Conservation (phyloP, 2,329 filamentous ascomycete species). For the Phaeosphaeria sp. region DNA sequence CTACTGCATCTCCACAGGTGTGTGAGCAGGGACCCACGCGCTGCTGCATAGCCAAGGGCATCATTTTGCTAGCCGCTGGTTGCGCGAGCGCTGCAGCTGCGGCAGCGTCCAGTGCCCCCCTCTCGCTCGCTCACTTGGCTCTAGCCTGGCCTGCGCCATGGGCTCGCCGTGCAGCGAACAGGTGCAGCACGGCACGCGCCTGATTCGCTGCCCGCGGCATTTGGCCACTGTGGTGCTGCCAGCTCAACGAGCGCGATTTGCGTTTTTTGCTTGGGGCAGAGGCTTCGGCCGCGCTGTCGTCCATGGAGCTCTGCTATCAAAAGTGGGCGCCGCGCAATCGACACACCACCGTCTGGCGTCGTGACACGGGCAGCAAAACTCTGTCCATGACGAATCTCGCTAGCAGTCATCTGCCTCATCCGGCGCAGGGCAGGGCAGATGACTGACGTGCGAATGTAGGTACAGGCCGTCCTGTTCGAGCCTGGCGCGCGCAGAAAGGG, state of each 20-base stretch:
- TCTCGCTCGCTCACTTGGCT: conserved; percentile 21
- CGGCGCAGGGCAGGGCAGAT: conserved; percentile 41
- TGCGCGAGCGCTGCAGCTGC: conserved; percentile 12
- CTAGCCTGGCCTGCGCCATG: conserved; percentile 18
- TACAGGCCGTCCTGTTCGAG: conserved; percentile 35
- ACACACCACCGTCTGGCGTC: conserved; percentile 18
- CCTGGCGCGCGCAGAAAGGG: conserved; percentile 21
- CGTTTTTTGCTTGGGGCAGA: conserved; percentile 11
- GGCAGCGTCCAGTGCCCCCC: conserved; percentile 8
- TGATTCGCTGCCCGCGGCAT: conserved; percentile 23
- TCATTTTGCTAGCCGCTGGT: conserved; percentile 27
- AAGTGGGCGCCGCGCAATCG: not conserved
- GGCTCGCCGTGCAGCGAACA: conserved; percentile 22
- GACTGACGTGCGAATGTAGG: conserved; percentile 40
- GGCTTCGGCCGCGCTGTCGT: conserved; percentile 9
- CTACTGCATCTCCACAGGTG: conserved; percentile 26
- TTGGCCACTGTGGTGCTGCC: conserved; percentile 28
- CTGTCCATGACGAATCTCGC: conserved; percentile 32
- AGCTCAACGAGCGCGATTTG: conserved; percentile 14
- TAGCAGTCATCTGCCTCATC: conserved; percentile 42
- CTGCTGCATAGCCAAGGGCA: conserved; percentile 20
- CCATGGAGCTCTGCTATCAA: not conserved
- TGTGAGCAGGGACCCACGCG: conserved; percentile 13
- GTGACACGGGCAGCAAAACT: conserved; percentile 25
- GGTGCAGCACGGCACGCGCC: conserved; percentile 12